These are phyloP conservation scores for Dictyostelium purpureum DNA, from an alignment of 78 protist species.

Conservation along the genomic window DNA sequence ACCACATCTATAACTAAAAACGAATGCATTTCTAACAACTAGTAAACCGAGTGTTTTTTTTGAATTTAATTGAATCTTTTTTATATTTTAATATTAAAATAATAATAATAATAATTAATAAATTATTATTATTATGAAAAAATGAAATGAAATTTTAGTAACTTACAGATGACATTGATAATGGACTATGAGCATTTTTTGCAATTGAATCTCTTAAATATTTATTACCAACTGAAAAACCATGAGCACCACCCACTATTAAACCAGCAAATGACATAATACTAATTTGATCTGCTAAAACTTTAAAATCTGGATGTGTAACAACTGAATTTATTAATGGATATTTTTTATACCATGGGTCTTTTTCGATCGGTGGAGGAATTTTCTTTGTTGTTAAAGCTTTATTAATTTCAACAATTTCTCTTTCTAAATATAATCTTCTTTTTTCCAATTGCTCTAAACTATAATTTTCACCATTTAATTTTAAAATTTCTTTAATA, in stretches of 20 bases:
- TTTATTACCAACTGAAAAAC: constrained; percentile 26
- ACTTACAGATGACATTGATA: constrained; percentile 31
- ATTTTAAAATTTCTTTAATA: not conserved
- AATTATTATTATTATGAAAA: not conserved
- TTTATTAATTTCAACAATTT: constrained; percentile 10
- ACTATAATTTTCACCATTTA: not conserved
- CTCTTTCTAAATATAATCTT: constrained; percentile 23
- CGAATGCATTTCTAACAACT: constrained; percentile 41
- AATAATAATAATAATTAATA: not conserved
- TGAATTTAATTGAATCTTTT: constrained; percentile 25
- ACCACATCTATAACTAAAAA: constrained; percentile 40
- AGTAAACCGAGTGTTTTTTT: constrained; percentile 28
- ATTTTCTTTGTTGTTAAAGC: not conserved
- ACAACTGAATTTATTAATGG: not conserved
- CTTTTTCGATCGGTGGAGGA: not conserved
- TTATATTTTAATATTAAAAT: not conserved
- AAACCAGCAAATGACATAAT: constrained; percentile 42
- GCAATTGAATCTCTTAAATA: constrained; percentile 11
- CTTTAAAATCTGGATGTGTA: constrained; percentile 31
- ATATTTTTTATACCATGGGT: constrained; percentile 4
- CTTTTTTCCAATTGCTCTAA: constrained; percentile 5
- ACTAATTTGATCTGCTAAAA: not conserved
- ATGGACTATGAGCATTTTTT: constrained; percentile 21
- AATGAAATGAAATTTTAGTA: too few species aligned
- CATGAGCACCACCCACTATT: constrained; percentile 53